Base-by-base conservation (phyloP, 768 basidiomycete genomes). In the Neoboletus subvelutipes region DNA sequence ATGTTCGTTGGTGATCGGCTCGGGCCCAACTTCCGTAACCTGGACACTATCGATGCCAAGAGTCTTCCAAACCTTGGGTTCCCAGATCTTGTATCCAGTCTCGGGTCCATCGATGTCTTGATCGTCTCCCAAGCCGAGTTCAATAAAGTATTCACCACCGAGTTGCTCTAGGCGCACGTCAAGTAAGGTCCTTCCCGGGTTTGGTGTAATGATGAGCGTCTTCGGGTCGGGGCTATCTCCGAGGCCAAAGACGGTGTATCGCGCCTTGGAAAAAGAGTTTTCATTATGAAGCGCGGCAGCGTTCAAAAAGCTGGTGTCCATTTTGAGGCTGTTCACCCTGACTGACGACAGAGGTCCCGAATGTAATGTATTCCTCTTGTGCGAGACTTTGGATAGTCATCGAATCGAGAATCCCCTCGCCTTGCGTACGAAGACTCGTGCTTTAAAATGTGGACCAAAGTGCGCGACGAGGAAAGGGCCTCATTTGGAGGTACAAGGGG, bases 321-420 rank as follows among this genome's bases (percentile, higher is more conserved):
- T 99, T 98, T 77, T 98, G 95, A 17, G 97, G 96, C 45, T 93
- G 87, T 74, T 99, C 97, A 43, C 97, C 97, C 73, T n/a, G n/a
- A n/a, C n/a, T n/a, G n/a, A n/a, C n/a, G n/a, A n/a, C n/a, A n/a
- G n/a, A n/a, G n/a, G n/a, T n/a, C n/a, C n/a, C n/a, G n/a, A n/a
- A n/a, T n/a, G n/a, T n/a, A n/a, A n/a, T n/a, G n/a, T n/a, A n/a
- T n/a, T n/a, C n/a, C n/a, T n/a, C n/a, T n/a, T n/a, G 77, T 26
- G 82, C 79, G 41, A 98, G 79, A 54, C 83, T 83, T 56, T 92
- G 86, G 49, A 94, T 72, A 5, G 87, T 78, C 67, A 89, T 78
- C 12, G 91, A 88, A 72, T 98, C 95, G 66, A 98, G 73, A 4
- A 89, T 86, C 41, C 93, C 36, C 97, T 81, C 29, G 86, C 84